These are phyloP conservation scores for Curvularia lunata DNA, from an alignment of 2,329 filamentous ascomycete genomes.

Conservation along the genomic window DNA sequence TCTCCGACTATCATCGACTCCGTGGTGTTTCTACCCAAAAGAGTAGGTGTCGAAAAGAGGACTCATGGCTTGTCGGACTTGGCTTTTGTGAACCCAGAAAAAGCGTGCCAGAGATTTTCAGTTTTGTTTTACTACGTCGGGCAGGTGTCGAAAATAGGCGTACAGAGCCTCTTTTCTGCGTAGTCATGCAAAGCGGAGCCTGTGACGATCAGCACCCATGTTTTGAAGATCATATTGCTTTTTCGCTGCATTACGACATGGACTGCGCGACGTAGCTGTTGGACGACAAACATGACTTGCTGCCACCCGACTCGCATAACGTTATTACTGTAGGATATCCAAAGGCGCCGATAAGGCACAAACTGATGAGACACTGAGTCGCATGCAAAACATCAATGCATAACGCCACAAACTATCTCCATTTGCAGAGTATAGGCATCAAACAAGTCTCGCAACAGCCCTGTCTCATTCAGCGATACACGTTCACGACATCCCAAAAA, in stretches of 20 bases:
- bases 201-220: neutral
- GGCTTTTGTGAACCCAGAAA: neutral
- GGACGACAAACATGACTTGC: neutral
- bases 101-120: neutral
- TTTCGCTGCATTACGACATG: neutral
- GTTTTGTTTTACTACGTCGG: slow-evolving; percentile 6
- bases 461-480: neutral
- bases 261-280: neutral
- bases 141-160: slow-evolving; percentile 20
- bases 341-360: neutral
- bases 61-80: slow-evolving; percentile 15
- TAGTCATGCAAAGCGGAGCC: slow-evolving; percentile 1
- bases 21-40: slow-evolving; percentile 4
- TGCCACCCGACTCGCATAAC: neutral
- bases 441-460: neutral
- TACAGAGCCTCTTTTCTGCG: slow-evolving; percentile 13
- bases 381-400: neutral
- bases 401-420: neutral
- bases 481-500: slow-evolving; percentile 6
- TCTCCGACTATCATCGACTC: neutral
- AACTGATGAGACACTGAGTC: neutral
- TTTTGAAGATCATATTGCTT: neutral
- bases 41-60: slow-evolving; percentile 15
- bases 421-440: neutral
- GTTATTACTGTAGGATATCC: neutral